phyloP scores from a whole-genome alignment of 805 yeast genomes.

The Kodamaea lidongshanica region DNA sequence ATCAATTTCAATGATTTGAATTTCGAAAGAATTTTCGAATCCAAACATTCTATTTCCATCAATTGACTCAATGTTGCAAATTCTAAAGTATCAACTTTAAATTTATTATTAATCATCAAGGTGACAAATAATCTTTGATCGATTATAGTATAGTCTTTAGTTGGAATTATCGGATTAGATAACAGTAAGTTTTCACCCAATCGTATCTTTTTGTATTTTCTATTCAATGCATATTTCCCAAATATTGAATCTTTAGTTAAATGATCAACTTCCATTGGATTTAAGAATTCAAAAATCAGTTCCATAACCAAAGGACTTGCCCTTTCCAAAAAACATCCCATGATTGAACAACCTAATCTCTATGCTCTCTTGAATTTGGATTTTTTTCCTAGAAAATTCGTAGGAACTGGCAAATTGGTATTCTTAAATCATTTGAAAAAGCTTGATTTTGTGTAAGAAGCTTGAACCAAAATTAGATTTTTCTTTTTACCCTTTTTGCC shows the following conservation, averaged over 20 bases:
- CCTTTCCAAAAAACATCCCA: too few species aligned
- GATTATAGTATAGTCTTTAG: background rate
- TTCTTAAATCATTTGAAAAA: too few species aligned
- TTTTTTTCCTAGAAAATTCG: too few species aligned
- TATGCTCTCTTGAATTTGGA: too few species aligned
- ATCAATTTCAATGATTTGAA: background rate
- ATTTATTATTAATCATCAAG: too few species aligned
- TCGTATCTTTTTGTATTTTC: background rate
- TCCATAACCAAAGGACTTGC: too few species aligned
- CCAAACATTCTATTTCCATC: conserved; percentile 2
- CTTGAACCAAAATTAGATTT: too few species aligned
- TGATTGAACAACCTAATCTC: too few species aligned
- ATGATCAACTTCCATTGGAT: conserved; percentile 1
- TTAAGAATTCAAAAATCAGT: conserved; percentile 1
- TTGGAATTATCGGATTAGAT: background rate
- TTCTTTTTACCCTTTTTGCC: too few species aligned
- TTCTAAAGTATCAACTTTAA: background rate
- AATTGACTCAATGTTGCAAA: background rate
- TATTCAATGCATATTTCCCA: conserved; percentile 1
- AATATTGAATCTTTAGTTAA: conserved; percentile 1
- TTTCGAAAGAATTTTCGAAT: conserved; percentile 1
- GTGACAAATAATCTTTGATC: background rate
- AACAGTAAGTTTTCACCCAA: conserved; percentile 1
- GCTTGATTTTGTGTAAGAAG: too few species aligned
- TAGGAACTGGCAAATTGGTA: too few species aligned